Evolutionary conservation across 164 flowering plant genomes (phyloP), one percentile per base, ranked within the genome.

Genomic region (Tinospora cordifolia): DNA sequence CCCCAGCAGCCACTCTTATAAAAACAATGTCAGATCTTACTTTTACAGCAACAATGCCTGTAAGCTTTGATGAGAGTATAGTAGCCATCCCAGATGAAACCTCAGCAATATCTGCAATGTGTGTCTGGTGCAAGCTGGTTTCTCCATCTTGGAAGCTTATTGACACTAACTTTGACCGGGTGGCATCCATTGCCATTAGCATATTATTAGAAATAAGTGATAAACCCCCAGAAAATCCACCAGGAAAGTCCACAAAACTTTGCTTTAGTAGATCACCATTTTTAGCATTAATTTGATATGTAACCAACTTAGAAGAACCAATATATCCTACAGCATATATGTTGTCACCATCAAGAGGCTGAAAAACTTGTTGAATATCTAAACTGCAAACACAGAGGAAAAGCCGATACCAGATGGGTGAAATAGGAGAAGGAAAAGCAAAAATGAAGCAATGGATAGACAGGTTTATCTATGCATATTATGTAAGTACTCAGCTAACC

Each of bases 181-280:
- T 75, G 36, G 86, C 70, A 82, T 92, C 96, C 80, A 91, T 68
- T 60, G 85, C 82, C 73, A 89, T 90, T 38, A 90, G 81, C 21
- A 66, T 75, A 63, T 83, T 87, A 80, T 78, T 77, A 24, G 93
- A 78, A 75, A 92, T 81, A 74, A 77, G 70, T 65, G 85, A 76
- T 15, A 80, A 47, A 66, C 86, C 92, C 76, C 91, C 90, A 65
- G 77, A 81, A 81, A 90, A 83, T 39, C 91, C 89, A 77, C 84
- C 85, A 58, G 88, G 81, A 83, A 86, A 81, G 49, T 70, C 66
- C 49, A 82, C 81, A 78, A 68, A 81, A 15, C 70, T 77, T 41
- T 87, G 84, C 76, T 86, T 82, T 76, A 89, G 67, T 71, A 90
- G 65, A 67, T 91, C 90, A 13, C 99, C 99, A 80, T 67, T 90